Evolutionary conservation across 768 basidiomycete species (phyloP).

Genomic region (Sporobolomyces pararoseus): DNA sequence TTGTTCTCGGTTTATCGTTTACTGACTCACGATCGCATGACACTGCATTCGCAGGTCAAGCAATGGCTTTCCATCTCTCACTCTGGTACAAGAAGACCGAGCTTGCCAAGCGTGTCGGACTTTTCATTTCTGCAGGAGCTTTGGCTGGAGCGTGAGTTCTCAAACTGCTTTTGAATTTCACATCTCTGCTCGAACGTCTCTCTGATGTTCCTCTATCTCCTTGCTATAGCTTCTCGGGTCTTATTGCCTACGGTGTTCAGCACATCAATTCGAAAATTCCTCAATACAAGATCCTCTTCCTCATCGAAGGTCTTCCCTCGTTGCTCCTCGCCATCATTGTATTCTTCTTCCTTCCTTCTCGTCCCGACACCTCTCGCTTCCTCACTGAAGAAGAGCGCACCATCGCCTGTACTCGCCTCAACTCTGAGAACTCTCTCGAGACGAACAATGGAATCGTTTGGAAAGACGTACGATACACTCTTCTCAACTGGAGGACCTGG

Average conservation of each 20-base stretch:
- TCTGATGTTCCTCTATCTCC: no score
- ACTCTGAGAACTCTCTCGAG: constrained; percentile 45
- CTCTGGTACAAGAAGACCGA: constrained; percentile 50
- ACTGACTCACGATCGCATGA: no score
- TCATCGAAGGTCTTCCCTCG: constrained; percentile 51
- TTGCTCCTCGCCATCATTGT: constrained; percentile 50
- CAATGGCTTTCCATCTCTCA: constrained; percentile 36
- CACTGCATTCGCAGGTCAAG: constrained; percentile 40
- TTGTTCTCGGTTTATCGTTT: no score
- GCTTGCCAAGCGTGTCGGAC: constrained; percentile 50
- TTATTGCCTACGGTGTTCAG: constrained; percentile 44
- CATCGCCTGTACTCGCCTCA: constrained; percentile 49
- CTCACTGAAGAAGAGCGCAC: constrained; percentile 50
- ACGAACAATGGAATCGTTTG: constrained; percentile 48
- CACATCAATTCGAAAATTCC: constrained; percentile 41
- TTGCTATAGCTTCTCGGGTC: constrained; percentile 8
- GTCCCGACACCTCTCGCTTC: constrained; percentile 50
- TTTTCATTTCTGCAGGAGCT: constrained; percentile 49
- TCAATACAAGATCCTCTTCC: constrained; percentile 50
- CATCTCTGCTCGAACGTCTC: no score
- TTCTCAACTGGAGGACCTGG: constrained; percentile 49
- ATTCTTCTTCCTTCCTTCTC: constrained; percentile 51
- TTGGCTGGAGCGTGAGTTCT: constrained; percentile 29
- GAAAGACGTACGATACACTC: constrained; percentile 48
- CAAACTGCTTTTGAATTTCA: no score